phyloP scores from a whole-genome alignment of 1,284 basidiomycete genomes.

The Irpex lacteus region DNA sequence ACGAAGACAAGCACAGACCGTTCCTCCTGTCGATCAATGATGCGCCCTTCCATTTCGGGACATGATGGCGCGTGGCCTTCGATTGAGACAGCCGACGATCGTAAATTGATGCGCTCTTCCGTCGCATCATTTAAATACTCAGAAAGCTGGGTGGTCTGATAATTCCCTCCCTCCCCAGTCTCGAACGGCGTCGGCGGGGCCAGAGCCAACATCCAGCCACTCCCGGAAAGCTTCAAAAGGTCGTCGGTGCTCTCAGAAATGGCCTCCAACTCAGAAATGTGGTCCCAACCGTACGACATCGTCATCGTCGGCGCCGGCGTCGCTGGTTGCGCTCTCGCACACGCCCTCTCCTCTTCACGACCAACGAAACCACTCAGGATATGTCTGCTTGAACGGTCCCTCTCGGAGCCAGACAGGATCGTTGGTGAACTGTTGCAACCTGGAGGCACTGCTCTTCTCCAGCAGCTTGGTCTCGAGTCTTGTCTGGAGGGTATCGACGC shows the following conservation, averaged over 20 bases:
- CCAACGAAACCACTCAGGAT: constrained; percentile 65
- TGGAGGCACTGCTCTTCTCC: constrained; percentile 81
- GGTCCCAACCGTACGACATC: constrained; percentile 54
- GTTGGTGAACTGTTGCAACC: constrained; percentile 98
- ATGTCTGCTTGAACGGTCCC: constrained; percentile 83
- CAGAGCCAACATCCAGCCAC: constrained; percentile 8
- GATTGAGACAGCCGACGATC: background rate
- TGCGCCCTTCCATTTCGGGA: background rate
- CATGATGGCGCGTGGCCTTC: background rate
- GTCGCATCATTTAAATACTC: background rate
- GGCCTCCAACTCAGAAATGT: constrained; percentile 8
- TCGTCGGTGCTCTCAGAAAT: constrained; percentile 1
- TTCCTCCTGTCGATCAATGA: background rate
- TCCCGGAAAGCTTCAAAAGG: constrained; percentile 6
- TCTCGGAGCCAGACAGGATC: constrained; percentile 92
- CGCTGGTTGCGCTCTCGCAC: constrained; percentile 76
- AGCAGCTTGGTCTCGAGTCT: constrained; percentile 73
- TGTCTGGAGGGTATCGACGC: constrained; percentile 88
- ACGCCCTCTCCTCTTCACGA: constrained; percentile 59
- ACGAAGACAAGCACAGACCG: background rate
- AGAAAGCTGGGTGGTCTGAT: constrained; percentile 2
- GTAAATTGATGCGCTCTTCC: background rate
- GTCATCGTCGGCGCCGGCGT: constrained; percentile 90
- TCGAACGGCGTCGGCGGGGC: constrained; percentile 11
- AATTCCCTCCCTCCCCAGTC: background rate